phyloP scores from a whole-genome alignment of 306 rosid genomes.

The Cercis canadensis region DNA sequence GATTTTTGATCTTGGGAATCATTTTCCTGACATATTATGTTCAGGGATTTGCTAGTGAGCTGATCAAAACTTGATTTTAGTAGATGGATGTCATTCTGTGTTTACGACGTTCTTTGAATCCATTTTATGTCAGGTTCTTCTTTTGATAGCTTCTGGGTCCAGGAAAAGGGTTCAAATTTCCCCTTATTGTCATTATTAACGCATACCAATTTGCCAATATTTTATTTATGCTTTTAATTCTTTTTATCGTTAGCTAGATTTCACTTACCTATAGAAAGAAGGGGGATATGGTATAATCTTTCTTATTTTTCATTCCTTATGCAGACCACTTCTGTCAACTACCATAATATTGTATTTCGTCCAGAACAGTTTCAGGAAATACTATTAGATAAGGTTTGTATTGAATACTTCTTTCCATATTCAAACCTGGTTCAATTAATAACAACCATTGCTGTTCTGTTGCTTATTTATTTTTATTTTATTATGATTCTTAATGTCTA shows the following conservation, averaged over 20 bases:
- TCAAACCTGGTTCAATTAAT: slow-evolving; percentile 8
- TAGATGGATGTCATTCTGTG: slow-evolving; percentile 6
- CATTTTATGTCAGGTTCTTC: background rate
- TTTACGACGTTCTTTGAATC: background rate
- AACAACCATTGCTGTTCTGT: background rate
- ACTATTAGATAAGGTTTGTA: slow-evolving; percentile 83
- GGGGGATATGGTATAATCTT: background rate
- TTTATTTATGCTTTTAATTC: slow-evolving; percentile 5
- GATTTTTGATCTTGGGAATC: slow-evolving; percentile 1
- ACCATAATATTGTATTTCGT: slow-evolving; percentile 48
- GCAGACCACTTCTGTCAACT: slow-evolving; percentile 66
- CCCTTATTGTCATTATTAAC: slow-evolving; percentile 9
- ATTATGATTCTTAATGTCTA: slow-evolving; percentile 30
- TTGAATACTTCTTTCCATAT: background rate
- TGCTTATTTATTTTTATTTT: slow-evolving; percentile 3
- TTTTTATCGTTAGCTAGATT: slow-evolving; percentile 1
- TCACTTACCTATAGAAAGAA: slow-evolving; percentile 8
- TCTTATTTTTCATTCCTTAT: background rate
- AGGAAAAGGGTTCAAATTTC: background rate
- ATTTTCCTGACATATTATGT: slow-evolving; percentile 3
- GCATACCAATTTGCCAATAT: slow-evolving; percentile 13
- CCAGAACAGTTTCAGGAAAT: slow-evolving; percentile 75
- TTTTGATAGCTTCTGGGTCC: background rate
- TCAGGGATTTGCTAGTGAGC: slow-evolving; percentile 15
- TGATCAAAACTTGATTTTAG: slow-evolving; percentile 8